These are phyloP conservation scores for Emergomyces africanus DNA, from an alignment of 2,329 filamentous ascomycete genomes.

Conservation along the genomic window DNA sequence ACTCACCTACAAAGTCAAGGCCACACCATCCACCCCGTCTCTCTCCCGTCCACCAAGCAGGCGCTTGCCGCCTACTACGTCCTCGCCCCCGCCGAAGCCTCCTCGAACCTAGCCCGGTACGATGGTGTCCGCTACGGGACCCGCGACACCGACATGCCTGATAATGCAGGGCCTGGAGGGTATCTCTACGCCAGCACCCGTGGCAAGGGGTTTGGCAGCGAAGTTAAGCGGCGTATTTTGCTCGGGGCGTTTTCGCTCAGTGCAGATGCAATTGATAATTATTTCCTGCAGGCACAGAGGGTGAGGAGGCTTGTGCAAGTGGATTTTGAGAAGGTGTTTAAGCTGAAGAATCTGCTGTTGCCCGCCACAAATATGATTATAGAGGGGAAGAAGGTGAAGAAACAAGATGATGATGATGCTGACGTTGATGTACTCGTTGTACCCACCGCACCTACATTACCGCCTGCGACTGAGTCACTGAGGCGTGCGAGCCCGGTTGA, in stretches of 20 bases:
- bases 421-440: constrained; percentile 72
- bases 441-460: constrained; percentile 69
- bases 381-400: constrained; percentile 36
- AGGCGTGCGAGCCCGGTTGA: constrained; percentile 42
- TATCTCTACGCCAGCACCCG: constrained; percentile 63
- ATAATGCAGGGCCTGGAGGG: constrained; percentile 40
- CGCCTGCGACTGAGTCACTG: constrained; percentile 53
- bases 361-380: not conserved
- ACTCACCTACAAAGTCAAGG: constrained; percentile 49
- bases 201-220: constrained; percentile 61
- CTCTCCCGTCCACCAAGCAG: constrained; percentile 68
- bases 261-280: constrained; percentile 85
- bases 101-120: constrained; percentile 92
- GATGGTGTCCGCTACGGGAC: constrained; percentile 89
- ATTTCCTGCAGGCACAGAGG: constrained; percentile 88
- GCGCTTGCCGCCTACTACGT: constrained; percentile 92
- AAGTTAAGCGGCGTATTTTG: constrained; percentile 77
- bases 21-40: constrained; percentile 60
- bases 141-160: constrained; percentile 35
- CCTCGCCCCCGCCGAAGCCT: constrained; percentile 85
- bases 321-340: constrained; percentile 77
- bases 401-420: constrained; percentile 37
- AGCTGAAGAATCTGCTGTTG: constrained; percentile 52
- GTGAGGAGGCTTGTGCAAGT: constrained; percentile 69
- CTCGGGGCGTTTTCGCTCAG: constrained; percentile 84